Base-by-base conservation (phyloP, 352 stramenopile species). In the Phytophthora pistaciae region DNA sequence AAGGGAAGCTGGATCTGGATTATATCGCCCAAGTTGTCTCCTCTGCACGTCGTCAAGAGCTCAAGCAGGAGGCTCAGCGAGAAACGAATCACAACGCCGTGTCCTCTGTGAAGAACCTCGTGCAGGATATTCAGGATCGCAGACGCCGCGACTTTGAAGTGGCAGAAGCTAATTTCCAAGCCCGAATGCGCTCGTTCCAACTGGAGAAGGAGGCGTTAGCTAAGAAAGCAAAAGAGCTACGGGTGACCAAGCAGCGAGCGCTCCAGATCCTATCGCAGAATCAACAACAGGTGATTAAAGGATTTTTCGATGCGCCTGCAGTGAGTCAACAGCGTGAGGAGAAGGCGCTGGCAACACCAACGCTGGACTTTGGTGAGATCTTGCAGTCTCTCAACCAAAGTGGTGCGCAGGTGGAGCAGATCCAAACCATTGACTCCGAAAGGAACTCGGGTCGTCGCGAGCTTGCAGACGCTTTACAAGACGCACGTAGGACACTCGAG, bases 181-280 rank as follows among this genome's bases (percentile, higher is more conserved):
- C 67, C 33, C 70, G 81, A 6, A 67, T 91, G 29, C 69, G 54
- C 0, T 76, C 72, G 5, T 88, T 90, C 50, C 73, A 84, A 29
- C 60, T 50, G 0, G 82, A 91, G 49, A 78, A 79, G 25, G 67
- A 87, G 3, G 48, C 40, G 27, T 42, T 90, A 23, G 60, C 63
- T 1, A 60, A 68, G 25, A 75, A 83, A 49, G 60, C 70, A 9
- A 74, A 82, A 5, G 73, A 80, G 16, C 63, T 88, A 23, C 67
- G 73, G 11, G 65, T 64, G 13, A 77, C 64, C 1, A 87, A 86
- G 56, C 79, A 90, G 56, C 78, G 65, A 29, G 84, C 82, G 14
- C 64, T 91, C 3, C 68, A 91, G 50, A 82, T 90, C 9, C 70
- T 91, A 21, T 85, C 82, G n/a, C 75, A 75, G 7, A 88, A 88